Conservation (phyloP, 345 rosid genomes). For the Streptanthus diversifolius region DNA sequence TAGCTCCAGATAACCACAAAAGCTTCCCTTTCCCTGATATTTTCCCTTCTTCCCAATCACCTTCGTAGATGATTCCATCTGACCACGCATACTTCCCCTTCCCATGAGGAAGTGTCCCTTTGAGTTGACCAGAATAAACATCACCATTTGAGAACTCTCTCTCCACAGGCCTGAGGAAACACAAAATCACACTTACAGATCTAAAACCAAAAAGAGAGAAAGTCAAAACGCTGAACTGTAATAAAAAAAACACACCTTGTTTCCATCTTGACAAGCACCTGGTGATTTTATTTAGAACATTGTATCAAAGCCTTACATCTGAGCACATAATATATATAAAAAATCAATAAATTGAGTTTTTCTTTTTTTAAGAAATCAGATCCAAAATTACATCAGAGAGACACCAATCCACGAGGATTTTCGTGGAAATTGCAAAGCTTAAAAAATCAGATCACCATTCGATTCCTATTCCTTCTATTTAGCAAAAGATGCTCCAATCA, state of each 20-base stretch:
- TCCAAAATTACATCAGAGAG: constrained; percentile 6
- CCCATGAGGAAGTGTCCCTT: constrained; percentile 65
- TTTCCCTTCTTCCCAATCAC: constrained; percentile 89
- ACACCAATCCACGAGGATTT: neutral
- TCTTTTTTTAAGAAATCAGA: too few relatives aligned
- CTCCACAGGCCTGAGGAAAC: constrained; percentile 42
- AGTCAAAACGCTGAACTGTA: neutral
- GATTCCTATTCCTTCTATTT: neutral
- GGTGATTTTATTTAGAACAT: neutral
- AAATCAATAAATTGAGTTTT: neutral
- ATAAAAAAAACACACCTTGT: constrained; percentile 9
- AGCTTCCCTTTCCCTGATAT: constrained; percentile 76
- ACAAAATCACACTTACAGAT: constrained; percentile 7
- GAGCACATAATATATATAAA: neutral
- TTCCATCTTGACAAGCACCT: constrained; percentile 28
- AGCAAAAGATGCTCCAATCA: neutral
- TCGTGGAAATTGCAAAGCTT: neutral
- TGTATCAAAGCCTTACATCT: constrained; percentile 4
- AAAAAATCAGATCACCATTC: neutral
- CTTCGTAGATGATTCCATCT: constrained; percentile 67
- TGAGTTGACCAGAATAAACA: constrained; percentile 52
- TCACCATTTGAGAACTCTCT: constrained; percentile 67
- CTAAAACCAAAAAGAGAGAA: neutral
- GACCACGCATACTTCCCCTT: constrained; percentile 75
- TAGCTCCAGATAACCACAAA: constrained; percentile 68